These are phyloP conservation scores for Taphrina populina DNA, from an alignment of 1,139 yeast species.

Conservation along the genomic window DNA sequence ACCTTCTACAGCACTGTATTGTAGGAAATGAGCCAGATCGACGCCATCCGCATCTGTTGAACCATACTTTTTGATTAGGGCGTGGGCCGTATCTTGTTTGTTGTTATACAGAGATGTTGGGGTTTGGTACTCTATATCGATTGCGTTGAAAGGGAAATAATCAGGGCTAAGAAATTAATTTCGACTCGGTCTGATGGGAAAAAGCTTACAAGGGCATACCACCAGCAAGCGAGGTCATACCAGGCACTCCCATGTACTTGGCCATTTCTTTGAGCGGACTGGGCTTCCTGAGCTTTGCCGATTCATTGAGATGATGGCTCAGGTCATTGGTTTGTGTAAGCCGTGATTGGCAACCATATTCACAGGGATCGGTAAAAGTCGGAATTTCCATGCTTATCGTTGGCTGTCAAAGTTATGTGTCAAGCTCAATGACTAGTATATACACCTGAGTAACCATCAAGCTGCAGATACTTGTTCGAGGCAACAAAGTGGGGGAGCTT, in stretches of 20 bases:
- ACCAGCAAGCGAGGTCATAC: conserved; percentile 85
- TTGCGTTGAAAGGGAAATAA: conserved; percentile 11
- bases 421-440: no score
- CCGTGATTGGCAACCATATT: no score
- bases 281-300: conserved; percentile 69
- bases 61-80: conserved; percentile 52
- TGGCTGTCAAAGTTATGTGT: no score
- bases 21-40: conserved; percentile 79
- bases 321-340: conserved; percentile 53
- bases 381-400: no score
- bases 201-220: conserved; percentile 86
- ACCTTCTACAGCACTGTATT: conserved; percentile 85
- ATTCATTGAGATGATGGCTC: conserved; percentile 69
- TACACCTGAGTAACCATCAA: no score
- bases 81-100: conserved; percentile 32
- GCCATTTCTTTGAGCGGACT: conserved; percentile 82
- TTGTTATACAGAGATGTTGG: conserved; percentile 23
- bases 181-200: conserved; percentile 87
- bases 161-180: conserved; percentile 60
- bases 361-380: no score
- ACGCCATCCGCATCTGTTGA: conserved; percentile 47
- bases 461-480: no score
- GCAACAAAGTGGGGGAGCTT: no score
- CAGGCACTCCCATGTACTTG: conserved; percentile 65
- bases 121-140: conserved; percentile 42